Evolutionary conservation across 2,329 filamentous ascomycete genomes (phyloP).

Genomic region (Mycosphaerella sp.): DNA sequence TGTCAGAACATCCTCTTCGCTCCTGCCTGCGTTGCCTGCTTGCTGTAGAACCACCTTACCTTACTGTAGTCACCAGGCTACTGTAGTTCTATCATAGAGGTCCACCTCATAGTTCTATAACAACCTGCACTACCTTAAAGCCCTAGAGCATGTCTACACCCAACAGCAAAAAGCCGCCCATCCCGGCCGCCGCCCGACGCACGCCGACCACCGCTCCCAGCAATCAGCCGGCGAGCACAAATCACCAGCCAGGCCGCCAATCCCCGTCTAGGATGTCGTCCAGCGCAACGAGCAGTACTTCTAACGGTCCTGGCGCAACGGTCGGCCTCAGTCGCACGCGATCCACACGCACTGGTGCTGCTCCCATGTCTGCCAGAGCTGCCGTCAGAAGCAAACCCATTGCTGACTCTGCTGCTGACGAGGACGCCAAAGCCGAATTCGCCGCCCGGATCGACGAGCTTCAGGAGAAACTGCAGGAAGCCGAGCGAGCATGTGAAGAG

Average conservation of each 20-base stretch:
- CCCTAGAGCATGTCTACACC: slow-evolving; percentile 9
- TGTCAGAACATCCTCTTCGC: no score
- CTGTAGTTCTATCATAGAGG: no score
- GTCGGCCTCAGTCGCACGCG: slow-evolving; percentile 42
- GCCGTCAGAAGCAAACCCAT: slow-evolving; percentile 51
- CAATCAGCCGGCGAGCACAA: background rate
- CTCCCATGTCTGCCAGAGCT: slow-evolving; percentile 67
- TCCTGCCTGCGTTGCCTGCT: no score
- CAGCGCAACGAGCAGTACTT: background rate
- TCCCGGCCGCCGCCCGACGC: slow-evolving; percentile 14
- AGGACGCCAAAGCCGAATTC: slow-evolving; percentile 73
- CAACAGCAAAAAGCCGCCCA: slow-evolving; percentile 21
- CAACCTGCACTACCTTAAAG: background rate
- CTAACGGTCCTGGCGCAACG: slow-evolving; percentile 15
- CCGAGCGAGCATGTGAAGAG: slow-evolving; percentile 68
- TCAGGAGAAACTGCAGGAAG: slow-evolving; percentile 72
- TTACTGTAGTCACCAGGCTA: no score
- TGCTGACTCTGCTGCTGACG: slow-evolving; percentile 35
- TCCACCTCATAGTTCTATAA: background rate
- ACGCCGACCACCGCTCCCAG: slow-evolving; percentile 15
- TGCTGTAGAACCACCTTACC: no score
- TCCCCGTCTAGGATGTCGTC: slow-evolving; percentile 24
- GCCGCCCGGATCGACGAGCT: slow-evolving; percentile 75
- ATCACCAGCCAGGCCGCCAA: slow-evolving; percentile 13
- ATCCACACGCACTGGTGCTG: slow-evolving; percentile 56